Percentiles rank a stretch among this genome's conserved stretches.
Conservation (phyloP, 495 filamentous ascomycete genomes). For the Penicilliopsis zonata region DNA sequence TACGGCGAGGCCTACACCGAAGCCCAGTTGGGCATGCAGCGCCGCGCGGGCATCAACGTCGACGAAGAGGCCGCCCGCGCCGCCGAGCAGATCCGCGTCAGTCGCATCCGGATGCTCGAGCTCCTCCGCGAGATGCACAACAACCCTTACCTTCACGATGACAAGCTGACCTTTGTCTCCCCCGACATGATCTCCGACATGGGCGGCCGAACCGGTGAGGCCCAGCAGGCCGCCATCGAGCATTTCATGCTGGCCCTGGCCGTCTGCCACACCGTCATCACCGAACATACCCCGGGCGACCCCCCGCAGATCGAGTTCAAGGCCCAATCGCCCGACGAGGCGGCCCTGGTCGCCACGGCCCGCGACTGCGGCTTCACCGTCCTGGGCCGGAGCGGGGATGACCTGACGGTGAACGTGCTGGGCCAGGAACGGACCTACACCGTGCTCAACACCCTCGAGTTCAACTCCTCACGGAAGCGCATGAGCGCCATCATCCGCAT, state of each 20-base stretch:
- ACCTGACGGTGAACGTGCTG: slow-evolving; percentile 75
- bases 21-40: slow-evolving; percentile 89
- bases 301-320: slow-evolving; percentile 89
- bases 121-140: slow-evolving; percentile 64
- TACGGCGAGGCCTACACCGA: slow-evolving; percentile 98
- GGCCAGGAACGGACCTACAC: slow-evolving; percentile 74
- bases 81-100: slow-evolving; percentile 66
- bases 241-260: slow-evolving; percentile 94
- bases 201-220: slow-evolving; percentile 58
- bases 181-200: slow-evolving; percentile 80
- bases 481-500: slow-evolving; percentile 98
- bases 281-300: slow-evolving; percentile 77
- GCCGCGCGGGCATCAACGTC: slow-evolving; percentile 74
- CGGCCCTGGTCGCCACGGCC: slow-evolving; percentile 86
- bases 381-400: slow-evolving; percentile 64
- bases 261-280: slow-evolving; percentile 91
- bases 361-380: slow-evolving; percentile 96
- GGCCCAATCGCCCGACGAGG: slow-evolving; percentile 95
- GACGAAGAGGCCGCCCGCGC: slow-evolving; percentile 65
- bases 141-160: slow-evolving; percentile 85
- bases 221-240: slow-evolving; percentile 64
- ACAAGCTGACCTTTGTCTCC: slow-evolving; percentile 84
- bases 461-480: slow-evolving; percentile 92
- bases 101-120: slow-evolving; percentile 58
- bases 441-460: slow-evolving; percentile 91